Evolutionary conservation across 192 early-diverging fungal genomes (phyloP).

Genomic region (Coemansia sp.): DNA sequence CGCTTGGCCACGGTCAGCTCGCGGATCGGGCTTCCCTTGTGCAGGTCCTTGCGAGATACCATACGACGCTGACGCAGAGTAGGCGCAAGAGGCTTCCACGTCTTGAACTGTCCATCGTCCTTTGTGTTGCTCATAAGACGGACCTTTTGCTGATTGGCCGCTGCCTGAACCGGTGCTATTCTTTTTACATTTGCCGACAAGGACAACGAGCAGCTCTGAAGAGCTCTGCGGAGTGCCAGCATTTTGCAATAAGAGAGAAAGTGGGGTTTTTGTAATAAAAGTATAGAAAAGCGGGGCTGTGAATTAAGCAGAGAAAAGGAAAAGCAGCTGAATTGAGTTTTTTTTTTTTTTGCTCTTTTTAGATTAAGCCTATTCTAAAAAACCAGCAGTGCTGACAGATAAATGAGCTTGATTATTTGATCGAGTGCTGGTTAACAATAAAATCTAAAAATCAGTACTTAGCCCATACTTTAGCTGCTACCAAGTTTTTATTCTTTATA

Average conservation of each 20-base stretch:
- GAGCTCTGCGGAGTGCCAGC: constrained; percentile 23
- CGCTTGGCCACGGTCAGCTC: constrained; percentile 82
- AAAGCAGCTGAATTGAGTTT: neutral
- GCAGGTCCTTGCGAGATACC: constrained; percentile 82
- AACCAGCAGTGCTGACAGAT: neutral
- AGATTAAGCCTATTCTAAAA: neutral
- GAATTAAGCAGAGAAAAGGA: neutral
- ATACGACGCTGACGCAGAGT: constrained; percentile 84
- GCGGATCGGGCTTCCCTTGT: constrained; percentile 82
- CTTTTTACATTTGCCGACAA: neutral
- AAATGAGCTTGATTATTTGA: neutral
- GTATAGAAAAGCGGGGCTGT: neutral
- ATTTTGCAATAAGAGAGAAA: neutral
- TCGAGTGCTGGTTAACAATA: neutral
- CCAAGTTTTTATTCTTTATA: too few relatives aligned
- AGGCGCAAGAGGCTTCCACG: constrained; percentile 86
- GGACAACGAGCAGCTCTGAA: constrained; percentile 9
- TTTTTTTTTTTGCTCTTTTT: too few relatives aligned
- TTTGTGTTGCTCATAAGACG: constrained; percentile 41
- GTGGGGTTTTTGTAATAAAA: neutral
- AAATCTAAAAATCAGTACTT: neutral
- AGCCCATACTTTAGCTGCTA: neutral
- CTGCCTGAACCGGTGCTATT: neutral
- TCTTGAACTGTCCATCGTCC: constrained; percentile 80
- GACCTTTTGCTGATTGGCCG: constrained; percentile 9